Evolutionary conservation across 148 eudicot species (phyloP).

Genomic region (Rhododendron ferrugineum): DNA sequence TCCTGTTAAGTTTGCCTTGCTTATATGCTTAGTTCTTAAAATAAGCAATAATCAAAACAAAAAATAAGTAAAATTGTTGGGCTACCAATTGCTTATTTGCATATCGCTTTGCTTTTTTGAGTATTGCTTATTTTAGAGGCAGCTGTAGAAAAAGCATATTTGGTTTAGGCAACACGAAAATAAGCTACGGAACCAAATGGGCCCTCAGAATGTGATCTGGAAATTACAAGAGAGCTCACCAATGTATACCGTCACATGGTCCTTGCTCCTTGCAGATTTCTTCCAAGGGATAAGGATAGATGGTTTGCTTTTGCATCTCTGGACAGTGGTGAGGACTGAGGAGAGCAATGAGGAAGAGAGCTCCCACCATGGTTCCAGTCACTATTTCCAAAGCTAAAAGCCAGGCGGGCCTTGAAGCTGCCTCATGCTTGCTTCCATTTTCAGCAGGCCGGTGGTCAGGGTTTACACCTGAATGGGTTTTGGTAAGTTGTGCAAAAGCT

Average conservation of each 20-base stretch:
- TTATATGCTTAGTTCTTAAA: background rate
- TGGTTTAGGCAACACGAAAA: background rate
- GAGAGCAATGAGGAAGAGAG: conserved; percentile 43
- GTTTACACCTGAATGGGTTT: conserved; percentile 30
- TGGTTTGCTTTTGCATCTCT: conserved; percentile 55
- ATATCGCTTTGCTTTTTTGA: background rate
- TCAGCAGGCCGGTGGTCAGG: conserved; percentile 34
- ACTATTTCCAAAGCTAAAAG: conserved; percentile 70
- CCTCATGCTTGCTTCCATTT: conserved; percentile 33
- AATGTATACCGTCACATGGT: conserved; percentile 46
- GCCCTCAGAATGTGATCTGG: background rate
- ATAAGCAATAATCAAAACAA: background rate
- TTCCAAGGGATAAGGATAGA: conserved; percentile 85
- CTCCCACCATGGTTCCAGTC: conserved; percentile 71
- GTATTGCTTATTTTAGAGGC: background rate
- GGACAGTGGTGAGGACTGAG: conserved; percentile 38
- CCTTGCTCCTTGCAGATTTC: conserved; percentile 69
- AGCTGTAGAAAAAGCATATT: background rate
- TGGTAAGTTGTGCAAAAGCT: conserved; percentile 47
- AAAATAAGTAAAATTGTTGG: background rate
- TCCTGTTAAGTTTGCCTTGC: background rate
- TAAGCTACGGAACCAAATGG: background rate
- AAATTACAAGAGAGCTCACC: conserved; percentile 31
- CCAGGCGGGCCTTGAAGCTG: conserved; percentile 64
- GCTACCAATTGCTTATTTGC: background rate